Conservation (phyloP, 2,329 filamentous ascomycete species). For the Diaporthe eres region DNA sequence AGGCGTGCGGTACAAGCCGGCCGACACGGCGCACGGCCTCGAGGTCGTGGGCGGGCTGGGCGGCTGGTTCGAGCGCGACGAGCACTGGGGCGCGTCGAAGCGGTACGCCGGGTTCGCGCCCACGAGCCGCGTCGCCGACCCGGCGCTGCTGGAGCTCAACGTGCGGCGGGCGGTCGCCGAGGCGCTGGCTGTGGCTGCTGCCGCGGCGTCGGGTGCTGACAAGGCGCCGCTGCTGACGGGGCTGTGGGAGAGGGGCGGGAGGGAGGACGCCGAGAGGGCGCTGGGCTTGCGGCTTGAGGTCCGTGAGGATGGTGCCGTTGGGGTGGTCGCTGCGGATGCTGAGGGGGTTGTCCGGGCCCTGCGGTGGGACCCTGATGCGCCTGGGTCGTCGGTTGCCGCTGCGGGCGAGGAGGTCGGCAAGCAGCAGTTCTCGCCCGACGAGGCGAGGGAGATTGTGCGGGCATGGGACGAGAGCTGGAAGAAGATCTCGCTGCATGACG, state of each 20-base stretch:
- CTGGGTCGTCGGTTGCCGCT: slow-evolving; percentile 6
- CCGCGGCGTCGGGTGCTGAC: slow-evolving; percentile 40
- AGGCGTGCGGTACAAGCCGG: slow-evolving; percentile 44
- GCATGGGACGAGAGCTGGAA: slow-evolving; percentile 72
- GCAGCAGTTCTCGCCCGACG: slow-evolving; percentile 50
- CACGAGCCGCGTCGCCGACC: slow-evolving; percentile 57
- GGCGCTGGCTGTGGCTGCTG: slow-evolving; percentile 57
- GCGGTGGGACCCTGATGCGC: slow-evolving; percentile 41
- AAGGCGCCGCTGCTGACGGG: slow-evolving; percentile 46
- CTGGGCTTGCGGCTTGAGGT: slow-evolving; percentile 56
- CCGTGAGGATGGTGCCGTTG: slow-evolving; percentile 55
- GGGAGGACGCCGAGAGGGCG: slow-evolving; percentile 51
- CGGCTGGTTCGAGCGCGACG: slow-evolving; percentile 68
- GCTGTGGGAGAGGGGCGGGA: slow-evolving; percentile 52
- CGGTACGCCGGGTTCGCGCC: slow-evolving; percentile 61
- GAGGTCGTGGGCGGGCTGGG: slow-evolving; percentile 62
- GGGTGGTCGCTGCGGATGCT: slow-evolving; percentile 55
- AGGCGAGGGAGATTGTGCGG: slow-evolving; percentile 59
- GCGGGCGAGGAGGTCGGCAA: slow-evolving; percentile 43
- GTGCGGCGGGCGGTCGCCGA: slow-evolving; percentile 68
- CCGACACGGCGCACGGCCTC: slow-evolving; percentile 59
- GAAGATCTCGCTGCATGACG: slow-evolving; percentile 68
- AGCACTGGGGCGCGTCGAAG: slow-evolving; percentile 65
- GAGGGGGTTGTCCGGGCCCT: slow-evolving; percentile 46
- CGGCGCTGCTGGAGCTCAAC: slow-evolving; percentile 61